Evolutionary conservation across 2,329 filamentous ascomycete genomes (phyloP).

Genomic region (Trichoderma semiorbis): DNA sequence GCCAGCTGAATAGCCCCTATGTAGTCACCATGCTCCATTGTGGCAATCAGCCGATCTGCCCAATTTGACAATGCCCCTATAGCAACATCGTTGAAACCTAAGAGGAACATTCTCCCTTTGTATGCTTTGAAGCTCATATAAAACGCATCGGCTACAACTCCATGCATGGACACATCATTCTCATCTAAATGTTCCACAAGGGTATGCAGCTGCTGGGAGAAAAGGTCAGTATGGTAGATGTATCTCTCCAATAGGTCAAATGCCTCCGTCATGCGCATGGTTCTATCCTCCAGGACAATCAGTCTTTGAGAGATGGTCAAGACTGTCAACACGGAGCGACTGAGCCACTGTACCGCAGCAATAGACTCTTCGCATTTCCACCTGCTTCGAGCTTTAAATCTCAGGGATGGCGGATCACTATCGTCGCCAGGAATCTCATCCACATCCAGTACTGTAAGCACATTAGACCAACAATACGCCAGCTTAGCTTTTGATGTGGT

Average conservation of each 20-base stretch:
- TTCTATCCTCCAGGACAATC: conserved; percentile 85
- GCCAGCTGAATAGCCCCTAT: conserved; percentile 87
- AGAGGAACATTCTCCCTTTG: conserved; percentile 85
- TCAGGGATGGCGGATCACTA: conserved; percentile 70
- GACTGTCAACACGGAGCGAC: conserved; percentile 84
- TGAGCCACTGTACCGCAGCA: conserved; percentile 95
- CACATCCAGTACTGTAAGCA: conserved; percentile 89
- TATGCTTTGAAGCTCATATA: conserved; percentile 97
- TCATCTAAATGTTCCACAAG: conserved; percentile 88
- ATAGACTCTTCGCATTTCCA: conserved; percentile 96
- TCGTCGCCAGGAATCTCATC: conserved; percentile 67
- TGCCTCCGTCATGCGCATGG: conserved; percentile 86
- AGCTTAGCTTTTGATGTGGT: conserved; percentile 78
- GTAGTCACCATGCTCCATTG: conserved; percentile 97
- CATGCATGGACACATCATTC: conserved; percentile 84
- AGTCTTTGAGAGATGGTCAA: conserved; percentile 92
- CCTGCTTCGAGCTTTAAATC: conserved; percentile 77
- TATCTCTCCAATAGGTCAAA: conserved; percentile 90
- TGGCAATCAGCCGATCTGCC: conserved; percentile 86
- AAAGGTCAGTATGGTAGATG: conserved; percentile 87
- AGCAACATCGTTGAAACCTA: conserved; percentile 91
- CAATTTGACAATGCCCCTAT: conserved; percentile 94
- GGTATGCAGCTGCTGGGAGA: conserved; percentile 78
- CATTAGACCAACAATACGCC: conserved; percentile 97
- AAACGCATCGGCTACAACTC: conserved; percentile 93